A percentile compares a stretch with the other conserved stretches of the same genome.
phyloP scores from a whole-genome alignment of 768 basidiomycete genomes.

The Lentinula boryana region DNA sequence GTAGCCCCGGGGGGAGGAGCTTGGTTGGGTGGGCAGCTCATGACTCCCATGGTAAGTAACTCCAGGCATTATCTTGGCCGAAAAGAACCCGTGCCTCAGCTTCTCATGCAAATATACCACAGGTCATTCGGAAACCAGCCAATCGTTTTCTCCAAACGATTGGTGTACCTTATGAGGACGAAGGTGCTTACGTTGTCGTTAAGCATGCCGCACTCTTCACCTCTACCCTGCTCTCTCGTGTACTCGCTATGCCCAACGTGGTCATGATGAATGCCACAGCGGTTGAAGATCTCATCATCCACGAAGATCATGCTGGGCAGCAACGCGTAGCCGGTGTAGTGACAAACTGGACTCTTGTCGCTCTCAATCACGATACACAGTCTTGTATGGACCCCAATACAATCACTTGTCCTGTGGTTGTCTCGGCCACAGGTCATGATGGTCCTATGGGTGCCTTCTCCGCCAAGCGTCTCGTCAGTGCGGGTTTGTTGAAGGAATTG shows the following conservation, averaged over 20 bases:
- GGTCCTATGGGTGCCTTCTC: constrained; percentile 80
- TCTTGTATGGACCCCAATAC: constrained; percentile 77
- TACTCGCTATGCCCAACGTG: constrained; percentile 66
- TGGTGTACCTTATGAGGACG: constrained; percentile 72
- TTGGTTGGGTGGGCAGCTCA: constrained; percentile 75
- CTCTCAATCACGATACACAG: constrained; percentile 67
- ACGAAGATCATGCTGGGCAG: constrained; percentile 46
- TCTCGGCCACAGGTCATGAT: constrained; percentile 73
- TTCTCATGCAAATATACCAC: neutral
- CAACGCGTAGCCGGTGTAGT: constrained; percentile 49
- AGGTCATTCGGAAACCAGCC: constrained; percentile 77
- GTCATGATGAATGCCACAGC: constrained; percentile 75
- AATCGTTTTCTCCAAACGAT: constrained; percentile 65
- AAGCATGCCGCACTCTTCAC: constrained; percentile 82
- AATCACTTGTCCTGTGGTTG: constrained; percentile 71
- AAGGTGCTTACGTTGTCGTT: constrained; percentile 72
- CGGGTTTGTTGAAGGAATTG: constrained; percentile 66
- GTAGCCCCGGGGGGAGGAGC: constrained; percentile 78
- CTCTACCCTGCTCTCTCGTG: constrained; percentile 64
- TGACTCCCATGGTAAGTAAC: constrained; percentile 64
- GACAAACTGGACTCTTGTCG: constrained; percentile 47
- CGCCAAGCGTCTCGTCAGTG: constrained; percentile 72
- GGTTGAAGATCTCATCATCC: constrained; percentile 75
- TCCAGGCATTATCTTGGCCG: neutral
- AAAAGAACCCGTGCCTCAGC: neutral